Evolutionary conservation across 2,329 filamentous ascomycete species (phyloP).

Genomic region (Cadophora luteo-olivacea): DNA sequence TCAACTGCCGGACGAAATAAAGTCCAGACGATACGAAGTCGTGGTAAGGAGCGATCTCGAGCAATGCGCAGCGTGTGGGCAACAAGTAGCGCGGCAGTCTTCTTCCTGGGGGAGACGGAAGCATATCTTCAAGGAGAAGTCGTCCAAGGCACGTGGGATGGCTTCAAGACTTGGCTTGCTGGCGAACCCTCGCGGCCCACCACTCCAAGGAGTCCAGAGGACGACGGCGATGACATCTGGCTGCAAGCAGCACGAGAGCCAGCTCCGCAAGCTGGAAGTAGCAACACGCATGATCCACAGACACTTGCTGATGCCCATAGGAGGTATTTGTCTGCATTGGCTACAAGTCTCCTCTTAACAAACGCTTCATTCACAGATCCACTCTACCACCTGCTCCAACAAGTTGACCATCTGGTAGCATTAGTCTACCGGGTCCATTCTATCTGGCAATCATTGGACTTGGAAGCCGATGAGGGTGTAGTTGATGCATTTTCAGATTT

Average conservation of each 20-base stretch:
- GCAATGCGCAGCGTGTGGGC: conserved; percentile 88
- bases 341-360: conserved; percentile 70
- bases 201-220: conserved; percentile 27
- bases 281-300: conserved; percentile 75
- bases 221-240: conserved; percentile 52
- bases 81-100: conserved; percentile 83
- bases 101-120: conserved; percentile 87
- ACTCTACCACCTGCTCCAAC: conserved; percentile 70
- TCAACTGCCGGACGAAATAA: conserved; percentile 65
- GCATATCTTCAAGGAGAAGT: conserved; percentile 91
- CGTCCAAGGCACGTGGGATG: conserved; percentile 79
- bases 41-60: conserved; percentile 66
- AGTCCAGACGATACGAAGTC: conserved; percentile 66
- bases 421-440: conserved; percentile 77
- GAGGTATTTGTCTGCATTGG: conserved; percentile 73
- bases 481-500: conserved; percentile 77
- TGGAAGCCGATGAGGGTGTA: conserved; percentile 83
- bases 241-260: conserved; percentile 41
- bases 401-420: conserved; percentile 83
- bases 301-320: conserved; percentile 81
- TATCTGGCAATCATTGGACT: conserved; percentile 79
- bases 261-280: conserved; percentile 34
- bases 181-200: conserved; percentile 33
- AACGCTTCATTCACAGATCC: conserved; percentile 67
- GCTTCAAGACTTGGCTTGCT: conserved; percentile 78